Evolutionary conservation across 1,139 yeast genomes (phyloP).

Genomic region (Blastobotrys apis): DNA sequence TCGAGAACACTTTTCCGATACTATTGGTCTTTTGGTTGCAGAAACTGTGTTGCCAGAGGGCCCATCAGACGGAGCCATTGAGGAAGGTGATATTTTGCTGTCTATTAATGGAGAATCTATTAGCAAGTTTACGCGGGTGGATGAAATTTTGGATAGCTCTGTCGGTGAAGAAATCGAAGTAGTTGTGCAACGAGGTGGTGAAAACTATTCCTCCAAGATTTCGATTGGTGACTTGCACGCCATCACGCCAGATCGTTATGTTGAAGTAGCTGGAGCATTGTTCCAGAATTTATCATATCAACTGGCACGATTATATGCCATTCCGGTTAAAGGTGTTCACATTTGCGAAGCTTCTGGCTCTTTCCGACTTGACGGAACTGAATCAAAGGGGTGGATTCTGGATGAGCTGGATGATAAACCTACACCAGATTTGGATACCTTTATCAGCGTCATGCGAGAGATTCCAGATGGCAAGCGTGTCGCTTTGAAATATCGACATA

Average conservation of each 20-base stretch:
- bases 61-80: slow-evolving; percentile 68
- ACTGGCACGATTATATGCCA: slow-evolving; percentile 76
- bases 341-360: slow-evolving; percentile 77
- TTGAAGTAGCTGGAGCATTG: slow-evolving; percentile 81
- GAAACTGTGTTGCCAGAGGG: slow-evolving; percentile 82
- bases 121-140: slow-evolving; percentile 73
- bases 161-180: slow-evolving; percentile 59
- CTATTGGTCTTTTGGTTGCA: slow-evolving; percentile 81
- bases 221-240: slow-evolving; percentile 70
- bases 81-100: slow-evolving; percentile 83
- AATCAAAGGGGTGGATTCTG: slow-evolving; percentile 61
- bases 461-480: slow-evolving; percentile 78
- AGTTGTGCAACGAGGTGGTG: slow-evolving; percentile 72
- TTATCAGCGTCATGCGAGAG: slow-evolving; percentile 69
- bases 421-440: slow-evolving; percentile 66
- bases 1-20: slow-evolving; percentile 64
- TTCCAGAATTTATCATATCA: slow-evolving; percentile 85
- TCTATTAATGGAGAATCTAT: slow-evolving; percentile 65
- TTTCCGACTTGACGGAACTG: slow-evolving; percentile 51
- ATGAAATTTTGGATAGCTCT: slow-evolving; percentile 70
- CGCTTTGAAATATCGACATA: slow-evolving; percentile 68
- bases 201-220: slow-evolving; percentile 48
- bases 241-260: slow-evolving; percentile 76
- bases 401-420: slow-evolving; percentile 74
- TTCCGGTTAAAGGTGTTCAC: slow-evolving; percentile 81